Evolutionary conservation across 1,139 yeast species (phyloP), one percentile per base, ranked within the genome.

Genomic region (Blastobotrys niveus): DNA sequence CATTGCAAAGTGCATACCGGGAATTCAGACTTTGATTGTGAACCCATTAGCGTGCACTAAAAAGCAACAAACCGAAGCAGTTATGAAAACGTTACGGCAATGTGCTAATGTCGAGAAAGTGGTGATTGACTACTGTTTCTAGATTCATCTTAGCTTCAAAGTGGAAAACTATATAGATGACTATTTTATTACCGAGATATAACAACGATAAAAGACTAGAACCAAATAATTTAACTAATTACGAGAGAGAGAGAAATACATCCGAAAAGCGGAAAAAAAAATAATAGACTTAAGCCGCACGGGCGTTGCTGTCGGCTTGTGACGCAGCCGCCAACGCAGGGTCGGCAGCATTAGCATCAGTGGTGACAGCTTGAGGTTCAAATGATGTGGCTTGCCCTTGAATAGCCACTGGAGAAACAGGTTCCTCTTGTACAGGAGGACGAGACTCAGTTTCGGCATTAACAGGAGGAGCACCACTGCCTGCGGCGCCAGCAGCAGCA

Each of bases 401-500:
- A 24, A 24, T 18, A 7, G 15, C 19, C 5, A 32, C 21, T 14
- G 35, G 35, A 6, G 35, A 15, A 7, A n/a, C 19, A 5, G 35
- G 7, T 19, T 32, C 21, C 10, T 32, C 21, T 7, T 18, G n/a
- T n/a, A 7, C 37, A 19, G 15, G 21, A 17, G 43, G 21, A 17
- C 25, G 29, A 31, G 42, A 29, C 34, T 35, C 40, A 3, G 34
- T 14, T 17, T 21, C 42, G 21, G 40, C 26, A 14, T 27, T 34
- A 12, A 21, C 34, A 20, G 27, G 33, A 7, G 37, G 22, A n/a
- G 37, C 40, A 4, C 19, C 26, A 19, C 19, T 26, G 29, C 34
- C 46, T 56, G 63, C 34, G 29, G 62, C 56, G 10, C 64, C 43
- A 40, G 59, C 62, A 5, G 62, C 36, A 25, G 48, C 43, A 55